These are phyloP conservation scores for Aspergillus cavernicola DNA, from an alignment of 495 filamentous ascomycete species.

Conservation along the genomic window DNA sequence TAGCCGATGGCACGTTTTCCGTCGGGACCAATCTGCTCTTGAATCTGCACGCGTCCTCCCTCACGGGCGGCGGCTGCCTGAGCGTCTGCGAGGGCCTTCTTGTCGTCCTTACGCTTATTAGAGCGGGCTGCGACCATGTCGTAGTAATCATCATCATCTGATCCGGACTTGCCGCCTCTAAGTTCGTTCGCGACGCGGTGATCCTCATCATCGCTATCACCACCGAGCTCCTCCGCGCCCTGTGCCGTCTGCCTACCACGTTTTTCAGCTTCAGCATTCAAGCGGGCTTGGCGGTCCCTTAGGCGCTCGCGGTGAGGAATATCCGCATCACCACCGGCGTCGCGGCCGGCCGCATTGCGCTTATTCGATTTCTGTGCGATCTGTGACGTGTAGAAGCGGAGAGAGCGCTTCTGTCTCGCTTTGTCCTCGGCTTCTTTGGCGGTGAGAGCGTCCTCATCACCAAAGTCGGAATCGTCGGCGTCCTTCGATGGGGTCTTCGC, in stretches of 20 bases:
- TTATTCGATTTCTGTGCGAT: slow-evolving; percentile 89
- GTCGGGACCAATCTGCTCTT: slow-evolving; percentile 62
- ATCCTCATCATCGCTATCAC: slow-evolving; percentile 61
- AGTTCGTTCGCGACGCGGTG: slow-evolving; percentile 38
- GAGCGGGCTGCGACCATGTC: slow-evolving; percentile 71
- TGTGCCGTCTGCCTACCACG: slow-evolving; percentile 66
- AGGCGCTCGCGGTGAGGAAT: slow-evolving; percentile 86
- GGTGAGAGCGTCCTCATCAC: slow-evolving; percentile 60
- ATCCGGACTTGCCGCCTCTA: slow-evolving; percentile 28
- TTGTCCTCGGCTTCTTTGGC: slow-evolving; percentile 74
- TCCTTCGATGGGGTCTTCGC: slow-evolving; percentile 30
- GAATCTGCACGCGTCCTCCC: slow-evolving; percentile 52
- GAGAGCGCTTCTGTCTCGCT: slow-evolving; percentile 74
- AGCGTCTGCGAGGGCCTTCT: slow-evolving; percentile 58
- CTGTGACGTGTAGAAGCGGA: slow-evolving; percentile 96
- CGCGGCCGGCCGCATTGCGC: slow-evolving; percentile 72
- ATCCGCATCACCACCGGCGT: slow-evolving; percentile 88
- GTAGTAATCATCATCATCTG: slow-evolving; percentile 78
- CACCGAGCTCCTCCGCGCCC: slow-evolving; percentile 57
- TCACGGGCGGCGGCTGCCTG: slow-evolving; percentile 49
- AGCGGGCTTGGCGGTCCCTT: slow-evolving; percentile 74
- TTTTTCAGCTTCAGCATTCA: slow-evolving; percentile 82
- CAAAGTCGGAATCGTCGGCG: slow-evolving; percentile 60
- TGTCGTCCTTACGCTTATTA: slow-evolving; percentile 68
- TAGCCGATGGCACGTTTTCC: slow-evolving; percentile 89